A percentile compares a stretch with the other conserved stretches of the same genome.
These are phyloP conservation scores for Lobosporangium transversale DNA, from an alignment of 192 early-diverging fungal species.

Conservation along the genomic window DNA sequence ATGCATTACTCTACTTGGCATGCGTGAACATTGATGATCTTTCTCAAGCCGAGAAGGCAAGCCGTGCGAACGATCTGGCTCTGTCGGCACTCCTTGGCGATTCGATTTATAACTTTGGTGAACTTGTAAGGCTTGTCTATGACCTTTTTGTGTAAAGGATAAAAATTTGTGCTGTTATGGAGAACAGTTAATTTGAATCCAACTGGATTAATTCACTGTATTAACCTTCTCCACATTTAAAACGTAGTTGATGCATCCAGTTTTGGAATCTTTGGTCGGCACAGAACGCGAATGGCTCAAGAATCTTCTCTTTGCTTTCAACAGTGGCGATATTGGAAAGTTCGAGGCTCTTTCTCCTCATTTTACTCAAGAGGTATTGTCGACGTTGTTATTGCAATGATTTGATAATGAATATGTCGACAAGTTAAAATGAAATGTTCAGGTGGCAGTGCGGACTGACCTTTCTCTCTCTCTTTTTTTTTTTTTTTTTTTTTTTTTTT, in stretches of 20 bases:
- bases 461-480: conserved; percentile 24
- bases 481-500: conserved; percentile 22
- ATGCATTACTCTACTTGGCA: conserved; percentile 91
- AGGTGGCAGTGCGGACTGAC: too few relatives aligned
- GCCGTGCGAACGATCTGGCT: conserved; percentile 91
- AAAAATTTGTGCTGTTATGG: too few relatives aligned
- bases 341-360: conserved; percentile 81
- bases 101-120: conserved; percentile 99
- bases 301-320: conserved; percentile 89
- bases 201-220: not conserved
- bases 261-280: conserved; percentile 78
- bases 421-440: too few relatives aligned
- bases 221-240: too few relatives aligned
- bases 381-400: too few relatives aligned
- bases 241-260: conserved; percentile 88
- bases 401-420: too few relatives aligned
- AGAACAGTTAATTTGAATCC: too few relatives aligned
- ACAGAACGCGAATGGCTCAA: conserved; percentile 90
- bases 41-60: conserved; percentile 75
- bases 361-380: conserved; percentile 37
- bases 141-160: too few relatives aligned
- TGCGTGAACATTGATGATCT: conserved; percentile 90
- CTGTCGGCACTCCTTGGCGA: conserved; percentile 94
- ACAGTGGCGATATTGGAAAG: conserved; percentile 91
- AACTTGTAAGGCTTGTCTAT: conserved; percentile 77